phyloP scores from a whole-genome alignment of 2,329 filamentous ascomycete species.

The Alternaria rosae region DNA sequence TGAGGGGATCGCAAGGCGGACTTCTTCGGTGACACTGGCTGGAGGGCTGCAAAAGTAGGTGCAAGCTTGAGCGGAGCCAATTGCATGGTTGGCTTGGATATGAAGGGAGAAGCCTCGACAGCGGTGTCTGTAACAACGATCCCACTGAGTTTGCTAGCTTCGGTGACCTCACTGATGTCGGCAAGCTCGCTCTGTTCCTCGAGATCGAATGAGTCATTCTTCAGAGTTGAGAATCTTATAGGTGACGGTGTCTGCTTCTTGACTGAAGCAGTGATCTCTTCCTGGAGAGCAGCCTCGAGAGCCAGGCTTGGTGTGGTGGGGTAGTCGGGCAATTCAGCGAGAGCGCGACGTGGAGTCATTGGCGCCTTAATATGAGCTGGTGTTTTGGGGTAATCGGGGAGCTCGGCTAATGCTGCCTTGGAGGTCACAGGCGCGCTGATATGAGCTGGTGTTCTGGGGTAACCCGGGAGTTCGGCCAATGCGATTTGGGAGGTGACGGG shows the following conservation, averaged over 20 bases:
- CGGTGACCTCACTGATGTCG: slow-evolving; percentile 23
- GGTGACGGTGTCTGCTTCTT: slow-evolving; percentile 38
- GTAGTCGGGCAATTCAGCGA: slow-evolving; percentile 34
- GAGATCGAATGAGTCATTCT: slow-evolving; percentile 21
- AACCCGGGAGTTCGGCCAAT: slow-evolving; percentile 27
- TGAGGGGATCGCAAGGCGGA: slow-evolving; percentile 49
- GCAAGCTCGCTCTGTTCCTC: slow-evolving; percentile 17
- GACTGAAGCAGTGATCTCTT: slow-evolving; percentile 34
- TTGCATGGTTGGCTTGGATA: slow-evolving; percentile 19
- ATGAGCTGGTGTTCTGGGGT: slow-evolving; percentile 28
- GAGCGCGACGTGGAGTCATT: slow-evolving; percentile 25
- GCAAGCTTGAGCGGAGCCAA: slow-evolving; percentile 26
- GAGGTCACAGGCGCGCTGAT: slow-evolving; percentile 14
- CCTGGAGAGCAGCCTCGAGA: slow-evolving; percentile 36
- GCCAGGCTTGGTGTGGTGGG: slow-evolving; percentile 33
- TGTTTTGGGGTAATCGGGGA: slow-evolving; percentile 35
- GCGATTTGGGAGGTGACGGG: slow-evolving; percentile 9
- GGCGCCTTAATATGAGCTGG: slow-evolving; percentile 32
- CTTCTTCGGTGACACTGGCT: slow-evolving; percentile 35
- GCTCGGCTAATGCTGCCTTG: slow-evolving; percentile 20
- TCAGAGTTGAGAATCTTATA: slow-evolving; percentile 13
- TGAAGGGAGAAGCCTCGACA: slow-evolving; percentile 14
- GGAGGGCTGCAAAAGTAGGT: slow-evolving; percentile 14
- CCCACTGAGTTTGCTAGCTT: slow-evolving; percentile 23
- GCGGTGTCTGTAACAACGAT: slow-evolving; percentile 20